Evolutionary conservation across 164 flowering plant species (phyloP), one percentile per base, ranked within the genome.

Genomic region (Amborella trichopoda): DNA sequence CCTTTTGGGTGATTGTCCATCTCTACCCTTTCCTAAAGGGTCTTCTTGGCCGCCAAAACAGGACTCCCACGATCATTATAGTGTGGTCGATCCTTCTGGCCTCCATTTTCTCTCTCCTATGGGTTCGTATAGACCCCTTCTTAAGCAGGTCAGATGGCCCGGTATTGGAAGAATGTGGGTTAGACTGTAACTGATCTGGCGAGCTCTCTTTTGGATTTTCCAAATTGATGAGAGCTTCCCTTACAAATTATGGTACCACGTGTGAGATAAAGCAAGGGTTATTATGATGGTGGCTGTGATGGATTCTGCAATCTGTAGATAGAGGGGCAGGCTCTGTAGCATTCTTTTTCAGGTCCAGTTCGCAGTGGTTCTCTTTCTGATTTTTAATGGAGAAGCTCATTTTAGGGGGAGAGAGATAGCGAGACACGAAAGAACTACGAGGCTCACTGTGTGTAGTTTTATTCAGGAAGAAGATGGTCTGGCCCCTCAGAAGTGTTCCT

Each of bases 1-100:
- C 80, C 50, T 70, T 75, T 49, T 77, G 80, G 83, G 83, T 77
- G 58, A 72, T 77, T 40, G 72, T 70, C 30, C 83, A 77, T 36
- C 72, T 74, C 30, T 77, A 72, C 49, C 84, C 84, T 16, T 78
- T 78, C 75, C 73, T 78, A 38, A 78, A 78, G 56, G 84, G 81
- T 59, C 45, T 78, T 25, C 42, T 78, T 40, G 81, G 81, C 13
- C 64, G 73, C 46, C 77, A 73, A 45, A 73, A 73, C 70, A 59
- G 77, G 49, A 73, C 77, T 2, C 84, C 81, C 13, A 78, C 81
- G 0, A 75, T 78, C 32, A 63, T 78, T 32, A 65, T 78, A 25
- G 79, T 75, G 14, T 78, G 84, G 84, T 78, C 79, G 0, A 68
- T 78, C 43, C 62, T 78, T 36, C 75, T 78, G 14, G 78, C 81